Base-by-base conservation (phyloP, 2,329 filamentous ascomycete species). In the Fusarium sp. region DNA sequence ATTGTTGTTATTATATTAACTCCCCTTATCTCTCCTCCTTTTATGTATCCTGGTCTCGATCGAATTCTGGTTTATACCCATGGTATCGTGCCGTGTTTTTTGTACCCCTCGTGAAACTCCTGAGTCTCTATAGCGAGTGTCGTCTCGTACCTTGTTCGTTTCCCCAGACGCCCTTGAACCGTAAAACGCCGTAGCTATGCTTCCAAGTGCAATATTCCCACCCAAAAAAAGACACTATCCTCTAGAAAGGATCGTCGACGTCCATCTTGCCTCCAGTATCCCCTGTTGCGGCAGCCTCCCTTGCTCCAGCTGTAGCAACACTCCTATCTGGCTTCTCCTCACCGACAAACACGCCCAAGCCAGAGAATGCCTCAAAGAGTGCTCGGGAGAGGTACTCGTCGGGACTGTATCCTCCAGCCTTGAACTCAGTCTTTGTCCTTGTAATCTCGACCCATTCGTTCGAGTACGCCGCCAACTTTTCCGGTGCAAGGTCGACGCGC, bases 321-420 rank as follows among this genome's bases (percentile, higher is more conserved):
- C 79, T 81, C 54, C 78, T 81, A 52, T 86, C 84, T 3, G 80
- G 76, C 82, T 89, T 90, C 79, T 97, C 95, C 54, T 98, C 95
- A 38, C 90, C 92, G 47, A 99, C 87, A 77, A 97, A 97, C 47
- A 97, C 94, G 1, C 94, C 95, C 69, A 99, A 82, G 0, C 97
- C 97, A 0, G 94, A 91, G 83, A 98, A 98, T 0, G 96, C 95
- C 80, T 98, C 95, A 70, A 94, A 93, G 80, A 99, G 85, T 27
- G 94, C 92, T 27, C 95, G 88, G 9, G 91, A 87, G 78, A 95
- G 94, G 80, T 97, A 98, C 80, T 98, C 95, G 37, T 89, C 86
- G 50, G 96, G 86, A 78, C 92, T 92, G 83, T 97, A 98, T 0
- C 97, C 97, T 35, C 95, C 95, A 17, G 94, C 94, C 61, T 89